Evolutionary conservation across 371 early-diverging fungal species (phyloP).

Genomic region (Circinella minor): DNA sequence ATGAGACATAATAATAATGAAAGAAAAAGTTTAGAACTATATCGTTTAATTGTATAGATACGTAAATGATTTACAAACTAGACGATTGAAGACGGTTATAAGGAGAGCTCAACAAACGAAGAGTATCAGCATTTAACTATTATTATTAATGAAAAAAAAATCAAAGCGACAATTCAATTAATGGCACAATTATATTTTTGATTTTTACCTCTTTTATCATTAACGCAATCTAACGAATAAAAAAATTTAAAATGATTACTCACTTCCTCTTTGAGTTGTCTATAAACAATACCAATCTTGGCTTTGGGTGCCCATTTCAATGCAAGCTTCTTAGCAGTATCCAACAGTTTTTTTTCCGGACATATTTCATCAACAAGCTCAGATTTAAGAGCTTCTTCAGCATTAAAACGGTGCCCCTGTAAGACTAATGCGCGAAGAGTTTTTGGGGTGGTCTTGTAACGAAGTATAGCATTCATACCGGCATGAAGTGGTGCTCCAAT

Average conservation of each 20-base stretch:
- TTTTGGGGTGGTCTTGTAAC: constrained; percentile 60
- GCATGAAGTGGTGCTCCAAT: constrained; percentile 69
- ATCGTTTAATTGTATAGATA: no score
- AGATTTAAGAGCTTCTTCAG: constrained; percentile 62
- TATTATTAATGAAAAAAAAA: not conserved
- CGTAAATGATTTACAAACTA: constrained; percentile 29
- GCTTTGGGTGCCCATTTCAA: constrained; percentile 60
- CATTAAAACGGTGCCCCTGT: constrained; percentile 68
- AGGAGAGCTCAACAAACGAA: constrained; percentile 10
- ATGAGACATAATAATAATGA: not conserved
- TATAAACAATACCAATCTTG: constrained; percentile 46
- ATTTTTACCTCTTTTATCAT: no score
- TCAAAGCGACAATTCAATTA: no score
- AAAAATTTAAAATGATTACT: not conserved
- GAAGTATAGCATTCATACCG: constrained; percentile 74
- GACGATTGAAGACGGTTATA: constrained; percentile 29
- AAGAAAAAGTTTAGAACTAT: no score
- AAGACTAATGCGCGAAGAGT: constrained; percentile 69
- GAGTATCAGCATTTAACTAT: constrained; percentile 13
- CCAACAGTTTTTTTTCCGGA: constrained; percentile 50
- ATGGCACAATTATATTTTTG: not conserved
- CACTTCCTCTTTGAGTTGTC: constrained; percentile 54
- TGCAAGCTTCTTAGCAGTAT: constrained; percentile 61
- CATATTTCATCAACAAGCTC: constrained; percentile 67
- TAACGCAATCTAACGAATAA: no score